Evolutionary conservation across 176 grass and related monocot species (phyloP).

Genomic region (Bonia amplexicaulis): DNA sequence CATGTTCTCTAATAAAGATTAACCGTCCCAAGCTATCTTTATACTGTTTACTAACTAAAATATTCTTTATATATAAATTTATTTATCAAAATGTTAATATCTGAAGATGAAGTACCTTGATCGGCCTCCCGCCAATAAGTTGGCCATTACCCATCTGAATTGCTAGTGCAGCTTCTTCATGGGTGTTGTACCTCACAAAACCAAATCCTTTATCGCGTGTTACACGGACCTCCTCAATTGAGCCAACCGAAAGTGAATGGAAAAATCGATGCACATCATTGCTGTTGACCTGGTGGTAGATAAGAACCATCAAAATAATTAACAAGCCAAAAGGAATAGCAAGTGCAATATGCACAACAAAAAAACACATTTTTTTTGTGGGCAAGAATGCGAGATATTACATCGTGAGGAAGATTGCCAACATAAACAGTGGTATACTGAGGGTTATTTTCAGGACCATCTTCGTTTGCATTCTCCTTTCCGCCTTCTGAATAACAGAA

Average conservation of each 20-base stretch:
- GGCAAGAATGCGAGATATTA: not conserved
- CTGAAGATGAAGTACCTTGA: constrained; percentile 59
- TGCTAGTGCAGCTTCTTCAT: constrained; percentile 85
- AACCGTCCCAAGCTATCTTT: not conserved
- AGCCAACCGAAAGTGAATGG: constrained; percentile 70
- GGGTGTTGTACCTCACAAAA: constrained; percentile 88
- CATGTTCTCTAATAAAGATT: not conserved
- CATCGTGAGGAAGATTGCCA: constrained; percentile 90
- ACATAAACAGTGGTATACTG: constrained; percentile 96
- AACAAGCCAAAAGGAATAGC: not conserved
- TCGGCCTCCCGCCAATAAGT: constrained; percentile 69
- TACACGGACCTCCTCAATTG: constrained; percentile 87
- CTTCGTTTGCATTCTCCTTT: constrained; percentile 64
- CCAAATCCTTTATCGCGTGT: constrained; percentile 98
- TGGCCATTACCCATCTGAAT: constrained; percentile 81
- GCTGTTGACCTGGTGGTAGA: constrained; percentile 33
- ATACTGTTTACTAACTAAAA: not conserved
- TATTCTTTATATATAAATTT: not conserved
- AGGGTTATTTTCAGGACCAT: constrained; percentile 83
- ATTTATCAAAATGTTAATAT: not conserved
- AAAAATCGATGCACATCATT: constrained; percentile 84
- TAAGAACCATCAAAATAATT: not conserved
- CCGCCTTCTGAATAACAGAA: constrained; percentile 47
- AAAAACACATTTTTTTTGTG: not conserved
- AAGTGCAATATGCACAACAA: not conserved